A percentile compares a stretch with the other conserved stretches of the same genome.
These are phyloP conservation scores for Agrocybe praecox DNA, from an alignment of 768 basidiomycete genomes.

Conservation along the genomic window DNA sequence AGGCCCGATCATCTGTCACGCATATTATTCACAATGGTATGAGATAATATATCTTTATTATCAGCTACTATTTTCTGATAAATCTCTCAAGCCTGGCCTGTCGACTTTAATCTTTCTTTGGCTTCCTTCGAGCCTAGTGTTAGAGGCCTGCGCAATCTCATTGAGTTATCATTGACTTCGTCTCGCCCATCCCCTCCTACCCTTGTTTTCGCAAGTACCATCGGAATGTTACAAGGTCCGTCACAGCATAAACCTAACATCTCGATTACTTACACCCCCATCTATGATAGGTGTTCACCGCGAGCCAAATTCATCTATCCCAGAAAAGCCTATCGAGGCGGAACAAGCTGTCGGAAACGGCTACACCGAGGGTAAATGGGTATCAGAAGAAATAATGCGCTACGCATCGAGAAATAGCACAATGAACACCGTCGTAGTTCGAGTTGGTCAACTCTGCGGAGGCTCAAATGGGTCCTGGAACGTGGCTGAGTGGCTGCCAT, in stretches of 20 bases:
- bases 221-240: constrained; percentile 32
- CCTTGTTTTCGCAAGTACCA: constrained; percentile 43
- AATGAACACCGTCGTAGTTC: constrained; percentile 30
- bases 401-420: constrained; percentile 36
- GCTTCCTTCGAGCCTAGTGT: constrained; percentile 54
- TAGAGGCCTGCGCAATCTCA: constrained; percentile 44
- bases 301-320: neutral
- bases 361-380: constrained; percentile 44
- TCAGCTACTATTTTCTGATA: neutral
- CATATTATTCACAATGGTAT: constrained; percentile 14
- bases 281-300: no score
- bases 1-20: constrained; percentile 9
- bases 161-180: constrained; percentile 38
- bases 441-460: constrained; percentile 42
- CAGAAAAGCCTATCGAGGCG: constrained; percentile 11
- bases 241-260: constrained; percentile 19
- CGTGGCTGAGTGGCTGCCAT: constrained; percentile 41
- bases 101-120: constrained; percentile 48
- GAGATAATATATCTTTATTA: neutral
- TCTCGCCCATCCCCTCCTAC: constrained; percentile 24
- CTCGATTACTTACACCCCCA: constrained; percentile 17
- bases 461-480: constrained; percentile 39
- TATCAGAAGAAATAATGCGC: constrained; percentile 11
- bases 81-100: constrained; percentile 37
- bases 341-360: constrained; percentile 29